Percentiles rank a stretch among this genome's conserved stretches.
These are phyloP conservation scores for Saccharata proteae DNA, from an alignment of 2,329 filamentous ascomycete genomes.

Conservation along the genomic window DNA sequence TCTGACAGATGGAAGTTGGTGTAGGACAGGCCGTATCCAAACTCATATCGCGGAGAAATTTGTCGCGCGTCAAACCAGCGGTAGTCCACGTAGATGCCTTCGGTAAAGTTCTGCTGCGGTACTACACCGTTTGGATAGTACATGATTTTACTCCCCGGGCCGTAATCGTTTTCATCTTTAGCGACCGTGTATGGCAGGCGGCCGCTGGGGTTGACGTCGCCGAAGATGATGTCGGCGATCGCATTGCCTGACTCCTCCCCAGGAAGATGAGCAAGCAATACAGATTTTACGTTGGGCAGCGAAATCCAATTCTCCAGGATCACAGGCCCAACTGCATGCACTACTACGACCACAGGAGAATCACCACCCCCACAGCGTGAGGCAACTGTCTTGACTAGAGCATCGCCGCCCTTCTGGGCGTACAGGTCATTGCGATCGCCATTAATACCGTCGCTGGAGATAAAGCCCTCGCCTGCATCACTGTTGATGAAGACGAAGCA, in stretches of 20 bases:
- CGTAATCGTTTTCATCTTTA: conserved; percentile 20
- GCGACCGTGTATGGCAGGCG: conserved; percentile 28
- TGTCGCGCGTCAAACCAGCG: conserved; percentile 35
- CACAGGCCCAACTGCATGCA: conserved; percentile 77
- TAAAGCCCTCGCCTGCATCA: conserved; percentile 72
- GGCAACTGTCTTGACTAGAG: conserved; percentile 61
- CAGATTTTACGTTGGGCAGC: conserved; percentile 29
- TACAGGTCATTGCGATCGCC: conserved; percentile 70
- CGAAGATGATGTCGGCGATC: conserved; percentile 27
- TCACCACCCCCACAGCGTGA: conserved; percentile 49
- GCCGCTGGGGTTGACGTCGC: conserved; percentile 26
- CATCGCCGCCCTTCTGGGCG: conserved; percentile 66
- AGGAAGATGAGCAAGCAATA: conserved; percentile 29
- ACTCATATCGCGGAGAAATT: conserved; percentile 18
- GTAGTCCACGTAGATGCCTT: conserved; percentile 43
- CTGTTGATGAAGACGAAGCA: conserved; percentile 82
- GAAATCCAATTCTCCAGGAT: conserved; percentile 72
- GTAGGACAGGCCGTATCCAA: conserved; percentile 27
- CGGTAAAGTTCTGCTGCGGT: conserved; percentile 38
- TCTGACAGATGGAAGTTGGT: conserved; percentile 17
- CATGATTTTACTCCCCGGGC: conserved; percentile 17
- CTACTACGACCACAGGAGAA: conserved; percentile 65
- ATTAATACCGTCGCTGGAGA: conserved; percentile 42
- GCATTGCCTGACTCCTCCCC: conserved; percentile 31
- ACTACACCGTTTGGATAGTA: conserved; percentile 26